phyloP scores from a whole-genome alignment of 306 rosid species.

The Prunus armeniaca region DNA sequence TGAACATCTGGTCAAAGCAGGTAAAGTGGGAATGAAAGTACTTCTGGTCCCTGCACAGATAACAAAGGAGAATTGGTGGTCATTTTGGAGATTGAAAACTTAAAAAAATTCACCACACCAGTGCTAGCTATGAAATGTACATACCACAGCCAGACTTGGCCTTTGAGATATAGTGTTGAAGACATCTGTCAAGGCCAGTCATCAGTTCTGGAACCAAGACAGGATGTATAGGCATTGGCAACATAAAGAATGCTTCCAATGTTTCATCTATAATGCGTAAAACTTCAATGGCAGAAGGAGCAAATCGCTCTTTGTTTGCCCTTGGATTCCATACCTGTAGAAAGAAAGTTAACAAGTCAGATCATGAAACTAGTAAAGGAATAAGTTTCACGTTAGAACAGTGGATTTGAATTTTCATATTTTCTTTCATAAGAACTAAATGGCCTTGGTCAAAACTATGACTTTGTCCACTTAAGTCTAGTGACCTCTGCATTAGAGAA shows the following conservation, averaged over 20 bases:
- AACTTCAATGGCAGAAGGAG: slow-evolving; percentile 83
- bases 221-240: slow-evolving; percentile 70
- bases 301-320: slow-evolving; percentile 70
- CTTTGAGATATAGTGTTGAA: slow-evolving; percentile 69
- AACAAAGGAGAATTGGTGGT: slow-evolving; percentile 25
- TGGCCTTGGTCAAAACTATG: too few species aligned
- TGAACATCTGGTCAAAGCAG: slow-evolving; percentile 89
- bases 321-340: slow-evolving; percentile 75
- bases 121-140: slow-evolving; percentile 23
- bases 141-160: slow-evolving; percentile 87
- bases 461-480: too few species aligned
- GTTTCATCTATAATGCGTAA: slow-evolving; percentile 76
- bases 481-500: too few species aligned
- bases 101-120: slow-evolving; percentile 10
- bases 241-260: slow-evolving; percentile 79
- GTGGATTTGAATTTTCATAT: neutral
- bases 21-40: slow-evolving; percentile 67
- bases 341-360: slow-evolving; percentile 6
- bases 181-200: slow-evolving; percentile 77
- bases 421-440: too few species aligned
- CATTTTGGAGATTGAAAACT: slow-evolving; percentile 17
- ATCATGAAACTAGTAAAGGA: slow-evolving; percentile 11
- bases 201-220: slow-evolving; percentile 69
- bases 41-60: slow-evolving; percentile 57
- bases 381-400: neutral